Base-by-base conservation (phyloP, 2,329 filamentous ascomycete genomes). In the Botrytis paeoniae region DNA sequence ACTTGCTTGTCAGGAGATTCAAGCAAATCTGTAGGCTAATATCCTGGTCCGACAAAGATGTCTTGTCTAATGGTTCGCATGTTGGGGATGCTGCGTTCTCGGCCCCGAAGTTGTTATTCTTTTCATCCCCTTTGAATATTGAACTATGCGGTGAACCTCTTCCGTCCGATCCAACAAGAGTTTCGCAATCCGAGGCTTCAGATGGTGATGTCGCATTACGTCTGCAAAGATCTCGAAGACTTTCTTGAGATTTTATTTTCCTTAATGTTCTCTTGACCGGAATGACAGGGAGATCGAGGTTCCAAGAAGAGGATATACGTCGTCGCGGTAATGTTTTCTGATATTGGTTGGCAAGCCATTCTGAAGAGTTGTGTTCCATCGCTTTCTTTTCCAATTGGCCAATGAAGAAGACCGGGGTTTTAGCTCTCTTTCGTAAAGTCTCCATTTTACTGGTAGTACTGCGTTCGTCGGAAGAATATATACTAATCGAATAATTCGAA, bases 181-280 rank as follows among this genome's bases (percentile, higher is more conserved):
- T 74, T 57, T 74, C 73, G 29, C 63, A 70, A 66, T 73, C 73
- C 37, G 73, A 74, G 12, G 61, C 37, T 43, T 35, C 45, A 32
- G 39, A 72, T 45, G 73, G 45, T 37, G 59, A 71, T 37, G 18
- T n/a, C 20, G 69, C 41, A n/a, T 66, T 62, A 68, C 60, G 59
- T 61, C 75, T 76, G 32, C 78, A 74, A 0, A 79, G 60, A 65
- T 78, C 78, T 43, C 79, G 74, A 45, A 80, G 74, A 75, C 77
- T 78, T 10, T 76, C 61, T 64, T 80, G 79, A 18, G 77, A 78
- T 73, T 80, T 79, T 59, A 80, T 77, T 69, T 79, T 80, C 29
- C 79, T 72, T 9, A 80, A 69, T 25, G 69, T 63, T 59, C 74
- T 72, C 59, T 74, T 70, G 32, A n/a, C 37, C 1, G 74, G 72